These are phyloP conservation scores for Penicillium manginii DNA, from an alignment of 495 filamentous ascomycete species.

Conservation along the genomic window DNA sequence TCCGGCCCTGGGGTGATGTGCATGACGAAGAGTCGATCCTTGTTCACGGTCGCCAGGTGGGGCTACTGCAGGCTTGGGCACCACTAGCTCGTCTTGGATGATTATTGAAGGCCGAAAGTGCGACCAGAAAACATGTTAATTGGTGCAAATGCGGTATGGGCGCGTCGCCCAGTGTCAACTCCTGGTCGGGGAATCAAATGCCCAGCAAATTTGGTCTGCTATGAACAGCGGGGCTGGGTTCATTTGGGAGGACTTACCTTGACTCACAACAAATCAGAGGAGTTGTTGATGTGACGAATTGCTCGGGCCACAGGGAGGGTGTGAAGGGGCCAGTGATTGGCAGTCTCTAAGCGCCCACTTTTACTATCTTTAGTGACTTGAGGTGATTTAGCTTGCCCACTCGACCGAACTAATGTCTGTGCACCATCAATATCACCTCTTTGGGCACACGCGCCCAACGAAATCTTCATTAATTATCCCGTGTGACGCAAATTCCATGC, in stretches of 20 bases:
- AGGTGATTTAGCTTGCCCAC: not conserved
- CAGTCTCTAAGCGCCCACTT: constrained; percentile 33
- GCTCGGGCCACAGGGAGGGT: constrained; percentile 11
- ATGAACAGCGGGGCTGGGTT: not conserved
- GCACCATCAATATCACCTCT: constrained; percentile 19
- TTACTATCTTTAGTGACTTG: constrained; percentile 36
- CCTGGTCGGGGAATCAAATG: constrained; percentile 5
- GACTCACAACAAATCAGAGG: constrained; percentile 9
- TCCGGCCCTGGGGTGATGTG: constrained; percentile 17
- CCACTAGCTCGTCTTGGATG: constrained; percentile 19
- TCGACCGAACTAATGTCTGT: constrained; percentile 13
- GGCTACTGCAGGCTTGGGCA: constrained; percentile 48
- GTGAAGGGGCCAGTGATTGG: constrained; percentile 26
- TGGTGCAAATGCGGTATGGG: constrained; percentile 22
- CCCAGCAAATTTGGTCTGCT: constrained; percentile 2
- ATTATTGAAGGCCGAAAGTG: not conserved
- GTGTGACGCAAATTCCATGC: constrained; percentile 7
- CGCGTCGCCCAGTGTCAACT: constrained; percentile 27
- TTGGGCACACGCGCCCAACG: constrained; percentile 13
- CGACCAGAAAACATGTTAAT: constrained; percentile 9
- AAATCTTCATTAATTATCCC: constrained; percentile 20
- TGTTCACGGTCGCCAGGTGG: constrained; percentile 25
- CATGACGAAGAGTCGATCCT: constrained; percentile 20
- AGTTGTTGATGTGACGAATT: constrained; percentile 25
- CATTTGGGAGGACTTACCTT: constrained; percentile 7